A percentile compares a stretch with the other conserved stretches of the same genome.
These are phyloP conservation scores for Diplodia seriata DNA, from an alignment of 2,329 filamentous ascomycete genomes.

Conservation along the genomic window DNA sequence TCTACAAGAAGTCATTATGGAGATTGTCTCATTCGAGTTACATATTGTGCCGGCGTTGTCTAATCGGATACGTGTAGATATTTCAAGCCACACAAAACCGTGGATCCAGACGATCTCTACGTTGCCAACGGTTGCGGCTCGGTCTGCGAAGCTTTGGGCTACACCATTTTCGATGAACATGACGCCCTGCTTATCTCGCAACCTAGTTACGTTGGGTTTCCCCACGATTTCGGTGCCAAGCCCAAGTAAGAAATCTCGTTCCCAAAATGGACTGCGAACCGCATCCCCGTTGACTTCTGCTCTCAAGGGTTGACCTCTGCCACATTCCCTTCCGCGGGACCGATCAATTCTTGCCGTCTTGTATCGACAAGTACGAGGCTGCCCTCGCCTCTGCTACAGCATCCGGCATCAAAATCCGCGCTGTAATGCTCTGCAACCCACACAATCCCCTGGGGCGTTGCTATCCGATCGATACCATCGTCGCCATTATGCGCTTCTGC, in stretches of 20 bases:
- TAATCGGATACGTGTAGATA: constrained; percentile 35
- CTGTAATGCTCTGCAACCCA: constrained; percentile 53
- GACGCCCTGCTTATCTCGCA: constrained; percentile 56
- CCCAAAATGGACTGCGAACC: neutral
- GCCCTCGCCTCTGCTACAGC: constrained; percentile 44
- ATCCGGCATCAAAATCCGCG: constrained; percentile 47
- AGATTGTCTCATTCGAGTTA: too few species aligned
- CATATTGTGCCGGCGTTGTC: neutral
- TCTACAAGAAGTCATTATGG: too few species aligned
- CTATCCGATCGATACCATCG: constrained; percentile 40
- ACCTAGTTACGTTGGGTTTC: constrained; percentile 59
- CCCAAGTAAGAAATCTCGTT: constrained; percentile 38
- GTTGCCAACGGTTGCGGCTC: constrained; percentile 53
- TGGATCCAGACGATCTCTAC: constrained; percentile 49
- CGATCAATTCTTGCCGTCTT: constrained; percentile 49
- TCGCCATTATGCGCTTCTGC: constrained; percentile 41
- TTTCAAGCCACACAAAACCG: constrained; percentile 46
- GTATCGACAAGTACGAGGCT: constrained; percentile 48
- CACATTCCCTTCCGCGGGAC: constrained; percentile 48
- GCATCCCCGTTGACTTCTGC: neutral
- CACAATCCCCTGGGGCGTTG: constrained; percentile 52
- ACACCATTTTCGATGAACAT: constrained; percentile 51
- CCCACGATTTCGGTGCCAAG: constrained; percentile 56
- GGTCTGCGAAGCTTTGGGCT: constrained; percentile 53
- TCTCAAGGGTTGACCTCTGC: constrained; percentile 46